Base-by-base conservation (phyloP, 768 basidiomycete species). In the Lactarius akahatsu region DNA sequence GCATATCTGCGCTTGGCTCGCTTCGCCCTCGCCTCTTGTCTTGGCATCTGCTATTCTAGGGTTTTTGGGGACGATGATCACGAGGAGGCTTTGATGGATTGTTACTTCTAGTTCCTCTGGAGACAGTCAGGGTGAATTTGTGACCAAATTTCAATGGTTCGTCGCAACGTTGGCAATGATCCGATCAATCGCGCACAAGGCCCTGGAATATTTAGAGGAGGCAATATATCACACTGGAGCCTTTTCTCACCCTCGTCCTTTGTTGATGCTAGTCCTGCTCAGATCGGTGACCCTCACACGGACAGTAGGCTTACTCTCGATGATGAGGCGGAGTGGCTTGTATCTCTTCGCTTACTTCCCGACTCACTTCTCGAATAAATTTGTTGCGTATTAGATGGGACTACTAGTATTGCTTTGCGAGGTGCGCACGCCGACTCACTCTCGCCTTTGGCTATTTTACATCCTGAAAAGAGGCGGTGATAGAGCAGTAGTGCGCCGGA, bases 251-350 rank as follows among this genome's bases (percentile, higher is more conserved):
- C 66, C 56, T 43, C 40, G 40, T 62, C 64, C 15, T 62, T 61
- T 66, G 45, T 47, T 38, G 58, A 55, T 64, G 23, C 47, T 40
- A 13, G 43, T 76, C n/a, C 55, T 59, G 18, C 57, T 41, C 57
- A 96, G 94, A 92, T 96, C 59, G 90, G 94, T 23, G 93, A 96
- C 75, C 89, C 92, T 23, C 86, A 85, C 96, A 75, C 95, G 28
- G 28, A 96, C 75, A 93, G 87, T 62, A 94, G 94, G 16, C 79
- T 91, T 66, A 75, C 79, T 41, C 66, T 72, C 28, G 76, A 77
- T 65, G 79, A 80, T 28, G 57, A 63, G 18, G 79, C 84, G 41
- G 71, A 74, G 15, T 71, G 75, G 2, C 80, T 82, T 0, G 74
- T 79, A 0, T 95, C 71, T 78, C 94, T 71, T 86, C 90, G 5